Evolutionary conservation across 1,284 basidiomycete species (phyloP).

Genomic region (Violaceomyces palustris): DNA sequence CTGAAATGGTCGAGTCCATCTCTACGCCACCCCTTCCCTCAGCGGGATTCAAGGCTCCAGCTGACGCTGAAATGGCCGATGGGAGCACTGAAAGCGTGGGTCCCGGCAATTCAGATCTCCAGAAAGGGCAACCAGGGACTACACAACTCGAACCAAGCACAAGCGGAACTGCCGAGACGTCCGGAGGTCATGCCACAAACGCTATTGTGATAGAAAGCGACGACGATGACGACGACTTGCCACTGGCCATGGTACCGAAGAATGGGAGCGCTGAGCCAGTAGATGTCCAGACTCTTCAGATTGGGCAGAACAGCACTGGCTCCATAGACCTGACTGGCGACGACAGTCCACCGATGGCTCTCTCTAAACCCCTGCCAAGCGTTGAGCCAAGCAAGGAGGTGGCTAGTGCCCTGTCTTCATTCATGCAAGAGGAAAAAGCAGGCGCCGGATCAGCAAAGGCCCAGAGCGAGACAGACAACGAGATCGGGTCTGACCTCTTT

Average conservation of each 20-base stretch:
- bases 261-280: conserved; percentile 1
- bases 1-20: conserved; percentile 5
- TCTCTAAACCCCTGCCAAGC: neutral
- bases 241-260: conserved; percentile 25
- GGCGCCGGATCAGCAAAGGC: conserved; percentile 6
- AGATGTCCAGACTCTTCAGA: conserved; percentile 8
- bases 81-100: neutral
- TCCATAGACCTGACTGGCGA: neutral
- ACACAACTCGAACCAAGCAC: neutral
- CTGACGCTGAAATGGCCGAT: neutral
- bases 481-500: conserved; percentile 22
- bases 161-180: neutral
- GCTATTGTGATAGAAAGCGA: conserved; percentile 31
- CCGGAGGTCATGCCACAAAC: neutral
- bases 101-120: too few relatives aligned
- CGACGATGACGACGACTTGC: conserved; percentile 27
- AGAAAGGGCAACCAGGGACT: neutral
- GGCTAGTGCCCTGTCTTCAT: too few relatives aligned
- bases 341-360: neutral
- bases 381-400: too few relatives aligned
- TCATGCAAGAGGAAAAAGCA: too few relatives aligned
- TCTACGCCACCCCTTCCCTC: conserved; percentile 8
- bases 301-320: conserved; percentile 8
- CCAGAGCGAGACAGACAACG: conserved; percentile 19
- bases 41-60: neutral